Conservation (phyloP, 163 green algal species). For the Scenedesmus sp. region DNA sequence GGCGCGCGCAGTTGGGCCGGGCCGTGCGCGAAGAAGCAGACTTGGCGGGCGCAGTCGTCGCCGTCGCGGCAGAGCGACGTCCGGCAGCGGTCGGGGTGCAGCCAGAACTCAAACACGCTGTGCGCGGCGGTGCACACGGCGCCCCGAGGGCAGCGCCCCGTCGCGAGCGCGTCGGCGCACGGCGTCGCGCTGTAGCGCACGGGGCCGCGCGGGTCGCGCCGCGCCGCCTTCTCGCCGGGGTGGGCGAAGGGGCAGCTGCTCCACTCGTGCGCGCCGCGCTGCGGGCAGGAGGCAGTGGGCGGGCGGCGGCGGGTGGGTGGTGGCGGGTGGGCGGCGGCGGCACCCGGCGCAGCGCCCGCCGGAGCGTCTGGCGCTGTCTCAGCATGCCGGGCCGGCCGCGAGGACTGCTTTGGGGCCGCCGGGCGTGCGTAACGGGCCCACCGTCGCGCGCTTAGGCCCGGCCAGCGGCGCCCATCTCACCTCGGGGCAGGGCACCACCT, state of each 20-base stretch:
- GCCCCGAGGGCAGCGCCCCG: not conserved
- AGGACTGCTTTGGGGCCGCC: too few relatives aligned
- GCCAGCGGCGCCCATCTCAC: too few relatives aligned
- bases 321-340: too few relatives aligned
- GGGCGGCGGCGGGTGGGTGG: too few relatives aligned
- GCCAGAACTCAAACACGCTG: conserved; percentile 3
- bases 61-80: conserved; percentile 34
- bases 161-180: conserved; percentile 2
- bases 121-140: not conserved
- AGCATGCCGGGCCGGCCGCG: too few relatives aligned
- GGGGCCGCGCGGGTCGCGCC: conserved; percentile 19
- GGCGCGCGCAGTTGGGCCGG: conserved; percentile 10
- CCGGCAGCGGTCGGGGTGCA: conserved; percentile 34
- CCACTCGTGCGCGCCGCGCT: conserved; percentile 31
- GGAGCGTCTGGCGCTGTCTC: too few relatives aligned
- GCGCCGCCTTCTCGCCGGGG: conserved; percentile 24
- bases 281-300: not conserved
- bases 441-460: too few relatives aligned
- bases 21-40: conserved; percentile 31
- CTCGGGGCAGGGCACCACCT: too few relatives aligned
- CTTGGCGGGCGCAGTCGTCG: conserved; percentile 22
- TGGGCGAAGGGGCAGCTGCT: conserved; percentile 34
- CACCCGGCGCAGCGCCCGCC: too few relatives aligned
- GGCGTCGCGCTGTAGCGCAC: conserved; percentile 34
- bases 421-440: too few relatives aligned